These are phyloP conservation scores for Suillus weaverae DNA, from an alignment of 768 basidiomycete species.

Conservation along the genomic window DNA sequence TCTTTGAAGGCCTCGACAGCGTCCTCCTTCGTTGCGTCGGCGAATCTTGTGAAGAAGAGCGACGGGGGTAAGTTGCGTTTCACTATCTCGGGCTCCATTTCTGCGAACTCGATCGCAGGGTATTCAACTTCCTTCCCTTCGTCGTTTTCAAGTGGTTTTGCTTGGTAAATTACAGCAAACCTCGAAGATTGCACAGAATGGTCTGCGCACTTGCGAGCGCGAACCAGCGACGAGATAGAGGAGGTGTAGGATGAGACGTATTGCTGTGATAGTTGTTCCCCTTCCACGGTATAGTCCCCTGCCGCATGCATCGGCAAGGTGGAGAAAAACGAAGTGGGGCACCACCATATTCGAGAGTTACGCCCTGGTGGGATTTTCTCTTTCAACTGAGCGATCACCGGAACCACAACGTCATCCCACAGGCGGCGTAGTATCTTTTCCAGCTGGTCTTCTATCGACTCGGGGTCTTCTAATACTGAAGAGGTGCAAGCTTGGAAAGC, in stretches of 20 bases:
- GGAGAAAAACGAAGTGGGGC: slow-evolving; percentile 12
- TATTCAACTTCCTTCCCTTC: not conserved
- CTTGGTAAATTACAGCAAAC: slow-evolving; percentile 11
- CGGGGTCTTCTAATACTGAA: not conserved
- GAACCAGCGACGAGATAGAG: slow-evolving; percentile 10
- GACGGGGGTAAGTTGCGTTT: not conserved
- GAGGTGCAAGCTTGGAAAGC: not conserved
- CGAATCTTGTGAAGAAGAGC: not conserved
- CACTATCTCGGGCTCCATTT: not conserved
- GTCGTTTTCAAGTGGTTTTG: not conserved
- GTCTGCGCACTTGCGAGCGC: slow-evolving; percentile 7
- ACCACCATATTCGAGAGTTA: slow-evolving; percentile 16
- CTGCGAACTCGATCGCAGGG: not conserved
- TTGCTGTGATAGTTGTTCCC: not conserved
- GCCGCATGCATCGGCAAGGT: slow-evolving; percentile 16
- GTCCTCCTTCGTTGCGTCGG: not conserved
- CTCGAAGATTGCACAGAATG: not conserved
- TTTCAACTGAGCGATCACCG: slow-evolving; percentile 6
- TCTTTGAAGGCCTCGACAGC: not conserved
- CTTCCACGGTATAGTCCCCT: slow-evolving; percentile 9
- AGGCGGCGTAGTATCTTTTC: not conserved
- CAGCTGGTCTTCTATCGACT: not conserved
- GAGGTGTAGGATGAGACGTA: slow-evolving; percentile 18
- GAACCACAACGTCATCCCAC: slow-evolving; percentile 7
- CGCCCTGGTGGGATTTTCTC: not conserved